Base-by-base conservation (phyloP, 352 stramenopile species). In the Pythium monospermum region DNA sequence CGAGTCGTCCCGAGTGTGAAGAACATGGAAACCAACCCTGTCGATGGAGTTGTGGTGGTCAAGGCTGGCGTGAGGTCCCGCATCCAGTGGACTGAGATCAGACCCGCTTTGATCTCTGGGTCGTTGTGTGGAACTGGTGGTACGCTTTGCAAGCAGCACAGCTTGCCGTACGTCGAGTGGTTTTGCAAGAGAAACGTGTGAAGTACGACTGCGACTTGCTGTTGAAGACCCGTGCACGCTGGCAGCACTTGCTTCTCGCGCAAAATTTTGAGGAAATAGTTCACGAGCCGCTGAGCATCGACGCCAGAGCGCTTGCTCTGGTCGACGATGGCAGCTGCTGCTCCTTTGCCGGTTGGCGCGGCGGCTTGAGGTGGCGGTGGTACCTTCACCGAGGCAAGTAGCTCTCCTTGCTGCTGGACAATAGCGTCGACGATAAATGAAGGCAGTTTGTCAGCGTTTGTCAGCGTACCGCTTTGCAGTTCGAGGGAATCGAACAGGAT, bases 401-500 rank as follows among this genome's bases (percentile, higher is more conserved):
- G 7, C 27, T 33, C 10, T 37, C 13, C 18, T n/a, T n/a, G n/a
- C n/a, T n/a, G n/a, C n/a, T n/a, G n/a, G 27, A 53, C 21, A 22
- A 86, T 70, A 16, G 61, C 59, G 30, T 58, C 43, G 25, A 45
- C 52, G 26, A 85, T 39, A 48, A 76, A 82, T 22, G 44, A 18
- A 6, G 78, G 71, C 1, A 89, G 49, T 30, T 78, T 79, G 6
- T 89, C 73, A 0, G 65, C 41, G 12, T 66, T 66, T 1, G 61
- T 60, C 16, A 82, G 21, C 4, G 61, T 55, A 1, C 69, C 73
- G 13, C 49, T 62, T 35, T 91, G 77, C 15, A 91, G 63, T 46
- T 91, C 71, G 40, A 83, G 36, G 7, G 71, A 78, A 23, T 89
- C 64, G 28, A 87, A 85, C 5, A 92, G 49, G n/a, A 63, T 49